These are phyloP conservation scores for Aspergillus affinis DNA, from an alignment of 495 filamentous ascomycete species.

Conservation along the genomic window DNA sequence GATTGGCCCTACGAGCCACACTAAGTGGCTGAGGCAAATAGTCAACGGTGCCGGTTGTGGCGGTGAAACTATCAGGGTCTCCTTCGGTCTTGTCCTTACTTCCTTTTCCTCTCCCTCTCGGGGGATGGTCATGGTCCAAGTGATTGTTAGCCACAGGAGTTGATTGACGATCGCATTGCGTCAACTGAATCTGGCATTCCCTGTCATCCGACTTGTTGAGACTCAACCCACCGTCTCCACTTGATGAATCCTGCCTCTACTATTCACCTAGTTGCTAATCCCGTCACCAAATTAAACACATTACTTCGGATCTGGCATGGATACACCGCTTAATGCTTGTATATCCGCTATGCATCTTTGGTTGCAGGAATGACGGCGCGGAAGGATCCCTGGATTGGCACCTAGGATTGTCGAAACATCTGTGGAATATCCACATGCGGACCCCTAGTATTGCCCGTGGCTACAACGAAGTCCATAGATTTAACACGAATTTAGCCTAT, in stretches of 20 bases:
- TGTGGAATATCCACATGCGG: neutral
- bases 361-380: neutral
- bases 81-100: neutral
- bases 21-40: slow-evolving; percentile 4
- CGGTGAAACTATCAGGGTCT: slow-evolving; percentile 8
- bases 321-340: neutral
- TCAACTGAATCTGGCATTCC: neutral
- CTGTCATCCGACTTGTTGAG: neutral
- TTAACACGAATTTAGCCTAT: neutral
- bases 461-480: neutral
- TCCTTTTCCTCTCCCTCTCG: neutral
- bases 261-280: neutral
- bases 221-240: neutral
- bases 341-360: neutral
- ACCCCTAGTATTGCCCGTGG: neutral
- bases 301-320: neutral
- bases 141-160: neutral
- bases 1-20: slow-evolving; percentile 10
- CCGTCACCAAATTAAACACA: neutral
- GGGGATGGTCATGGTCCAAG: neutral
- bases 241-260: neutral
- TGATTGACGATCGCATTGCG: neutral
- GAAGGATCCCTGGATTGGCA: neutral
- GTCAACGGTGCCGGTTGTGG: slow-evolving; percentile 13
- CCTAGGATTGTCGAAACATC: neutral